Evolutionary conservation across 306 rosid species (phyloP), one percentile per base, ranked within the genome.

Genomic region (Coriaria nepalensis): DNA sequence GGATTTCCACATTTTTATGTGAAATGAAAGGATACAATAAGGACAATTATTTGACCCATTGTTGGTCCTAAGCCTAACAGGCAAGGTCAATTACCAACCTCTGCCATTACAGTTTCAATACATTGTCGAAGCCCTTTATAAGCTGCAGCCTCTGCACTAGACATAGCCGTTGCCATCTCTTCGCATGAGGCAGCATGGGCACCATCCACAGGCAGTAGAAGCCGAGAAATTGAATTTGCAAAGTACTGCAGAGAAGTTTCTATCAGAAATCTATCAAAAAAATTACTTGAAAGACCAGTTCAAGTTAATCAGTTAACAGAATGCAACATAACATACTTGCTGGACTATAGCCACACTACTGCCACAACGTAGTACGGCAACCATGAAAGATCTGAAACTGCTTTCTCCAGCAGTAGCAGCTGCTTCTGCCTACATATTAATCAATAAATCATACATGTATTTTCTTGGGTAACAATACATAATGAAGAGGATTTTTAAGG

Each of bases 381-480:
- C 95, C 99, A 92, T 92, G 82, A 86, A 92, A 56, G 99, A 86
- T 73, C 93, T 82, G 73, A 92, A 92, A 73, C 99, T 92, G 77
- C 96, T 80, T 78, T 92, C 99, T 52, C 99, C 99, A 60, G 99
- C 99, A 49, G 94, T 93, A 38, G 99, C 99, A 1, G 99, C 99
- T 0, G 99, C 96, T 76, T 92, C 99, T 42, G 96, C 99, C 99
- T 92, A 73, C 68, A 59, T 42, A 76, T 66, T 37, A 63, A 66
- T 63, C 51, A 50, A 62, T 35, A 47, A 54, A 10, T 33, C 33
- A 6, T 13, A 34, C 14, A 41, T 32, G 35, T 9, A 39, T 5
- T 43, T 12, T 9, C 44, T 13, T 7, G 45, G 37, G 47, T 37
- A 12, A 42, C 37, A 63, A n/a, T 47, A 39, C 53, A 64, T 41